Base-by-base conservation (phyloP, 2,329 filamentous ascomycete species). In the Aspergillus tubingensis region DNA sequence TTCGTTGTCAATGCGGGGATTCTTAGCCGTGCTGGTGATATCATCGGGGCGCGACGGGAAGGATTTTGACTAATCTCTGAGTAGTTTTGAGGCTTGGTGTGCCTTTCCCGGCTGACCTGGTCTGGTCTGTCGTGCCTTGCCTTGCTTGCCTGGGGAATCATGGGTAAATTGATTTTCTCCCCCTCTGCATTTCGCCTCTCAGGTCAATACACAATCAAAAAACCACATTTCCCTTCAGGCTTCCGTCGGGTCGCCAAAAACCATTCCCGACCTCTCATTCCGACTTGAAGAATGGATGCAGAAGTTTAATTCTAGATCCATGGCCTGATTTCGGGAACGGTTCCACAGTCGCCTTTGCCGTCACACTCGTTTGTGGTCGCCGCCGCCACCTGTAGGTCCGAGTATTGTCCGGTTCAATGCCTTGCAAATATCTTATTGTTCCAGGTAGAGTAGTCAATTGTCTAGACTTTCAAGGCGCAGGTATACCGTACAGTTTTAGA, bases 21-120 rank as follows among this genome's bases (percentile, higher is more conserved):
- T 11, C 53, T 47, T 55, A 41, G 53, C 53, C n/a, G 53, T 25
- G 23, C n/a, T 43, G 53, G 39, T 55, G 53, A 55, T 55, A 55
- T 55, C 53, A 55, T 55, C 39, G 53, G 53, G 38, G 39, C 52
- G 21, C 38, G 39, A 49, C 44, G 44, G 47, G 47, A 50, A 50
- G 47, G 25, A 50, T 50, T 50, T 36, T 50, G 47, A 50, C 47
- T 50, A 32, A 50, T 50, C 47, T 11, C 41, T 30, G 41, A 15
- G 19, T 44, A 27, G 23, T 50, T 36, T 36, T 27, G 25, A 50
- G 23, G 47, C 47, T 30, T 50, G 25, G 15, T 50, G 23, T 32
- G 47, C n/a, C 47, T 50, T 25, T 30, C 47, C 47, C 47, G 47
- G 47, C 47, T 50, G 47, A 50, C 47, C 47, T 50, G 47, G 25